These are phyloP conservation scores for Monosiga brevicollis DNA, from an alignment of 78 protist genomes.

Conservation along the genomic window DNA sequence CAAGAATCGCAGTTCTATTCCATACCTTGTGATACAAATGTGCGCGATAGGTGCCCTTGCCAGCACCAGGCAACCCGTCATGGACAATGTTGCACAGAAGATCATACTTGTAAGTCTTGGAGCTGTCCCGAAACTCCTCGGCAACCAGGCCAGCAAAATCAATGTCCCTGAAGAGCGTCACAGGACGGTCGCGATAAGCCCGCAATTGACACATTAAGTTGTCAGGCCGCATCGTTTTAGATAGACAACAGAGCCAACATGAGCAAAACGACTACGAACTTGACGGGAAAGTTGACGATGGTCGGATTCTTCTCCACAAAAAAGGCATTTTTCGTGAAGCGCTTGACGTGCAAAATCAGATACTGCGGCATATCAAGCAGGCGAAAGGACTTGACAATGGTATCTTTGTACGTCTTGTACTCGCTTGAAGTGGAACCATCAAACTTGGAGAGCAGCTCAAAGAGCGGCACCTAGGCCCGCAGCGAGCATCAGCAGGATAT, in stretches of 20 bases:
- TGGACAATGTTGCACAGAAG: constrained; percentile 46
- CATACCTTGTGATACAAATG: constrained; percentile 20
- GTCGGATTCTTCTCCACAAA: constrained; percentile 83
- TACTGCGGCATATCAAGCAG: constrained; percentile 59
- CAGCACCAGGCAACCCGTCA: constrained; percentile 31
- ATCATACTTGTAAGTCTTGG: constrained; percentile 2
- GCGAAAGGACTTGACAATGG: not conserved
- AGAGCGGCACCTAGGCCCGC: constrained; percentile 39
- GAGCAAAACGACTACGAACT: not conserved
- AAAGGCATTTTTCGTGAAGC: constrained; percentile 76
- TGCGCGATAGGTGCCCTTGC: constrained; percentile 13
- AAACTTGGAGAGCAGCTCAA: constrained; percentile 56
- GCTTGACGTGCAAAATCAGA: constrained; percentile 67
- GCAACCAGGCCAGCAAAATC: not conserved
- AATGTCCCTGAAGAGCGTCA: not conserved
- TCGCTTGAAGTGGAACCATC: constrained; percentile 39
- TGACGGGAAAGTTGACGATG: constrained; percentile 81
- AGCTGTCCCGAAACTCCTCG: not conserved
- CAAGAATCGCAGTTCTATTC: too few species aligned
- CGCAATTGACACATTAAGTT: too few species aligned
- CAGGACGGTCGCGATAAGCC: too few species aligned
- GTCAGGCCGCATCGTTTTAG: too few species aligned
- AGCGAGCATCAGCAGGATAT: too few species aligned
- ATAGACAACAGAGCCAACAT: too few species aligned
- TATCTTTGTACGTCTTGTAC: not conserved